Conservation (phyloP, 139 green algal species). For the Desmodesmus armatus region DNA sequence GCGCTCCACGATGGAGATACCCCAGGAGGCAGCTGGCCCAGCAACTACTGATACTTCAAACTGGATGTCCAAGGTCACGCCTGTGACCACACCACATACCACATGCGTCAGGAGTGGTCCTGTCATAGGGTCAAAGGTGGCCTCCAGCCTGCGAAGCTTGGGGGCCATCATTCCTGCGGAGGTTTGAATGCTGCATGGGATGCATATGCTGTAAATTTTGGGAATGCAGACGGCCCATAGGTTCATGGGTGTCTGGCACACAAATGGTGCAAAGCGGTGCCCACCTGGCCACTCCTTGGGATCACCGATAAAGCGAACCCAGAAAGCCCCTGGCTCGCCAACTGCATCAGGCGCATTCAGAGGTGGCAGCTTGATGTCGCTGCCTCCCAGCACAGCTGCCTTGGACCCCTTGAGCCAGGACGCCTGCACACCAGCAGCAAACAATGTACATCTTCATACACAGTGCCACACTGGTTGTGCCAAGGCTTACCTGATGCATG, state of each 20-base stretch:
- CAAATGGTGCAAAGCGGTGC: background rate
- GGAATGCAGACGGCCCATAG: background rate
- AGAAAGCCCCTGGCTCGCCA: slow-evolving; percentile 32
- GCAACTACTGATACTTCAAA: slow-evolving; percentile 59
- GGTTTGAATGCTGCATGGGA: too few species aligned
- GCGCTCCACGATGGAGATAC: slow-evolving; percentile 57
- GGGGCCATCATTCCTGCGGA: too few species aligned
- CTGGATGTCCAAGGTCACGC: slow-evolving; percentile 37
- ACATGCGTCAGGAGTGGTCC: too few species aligned
- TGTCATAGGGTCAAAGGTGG: too few species aligned
- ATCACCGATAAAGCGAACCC: slow-evolving; percentile 60
- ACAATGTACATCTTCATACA: too few species aligned
- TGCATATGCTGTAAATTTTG: too few species aligned
- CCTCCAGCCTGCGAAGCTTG: too few species aligned
- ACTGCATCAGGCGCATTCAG: slow-evolving; percentile 47
- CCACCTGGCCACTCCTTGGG: slow-evolving; percentile 3
- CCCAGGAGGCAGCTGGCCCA: slow-evolving; percentile 59
- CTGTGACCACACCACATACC: too few species aligned
- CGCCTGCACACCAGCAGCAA: slow-evolving; percentile 28
- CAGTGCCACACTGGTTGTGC: too few species aligned
- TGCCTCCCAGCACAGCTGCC: slow-evolving; percentile 51
- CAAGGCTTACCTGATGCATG: too few species aligned
- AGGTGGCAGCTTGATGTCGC: slow-evolving; percentile 49
- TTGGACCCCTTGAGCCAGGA: slow-evolving; percentile 73
- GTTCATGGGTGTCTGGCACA: background rate